Percentiles rank a stretch among this genome's conserved stretches.
These are phyloP conservation scores for Naganishia sp. DNA, from an alignment of 1,284 basidiomycete genomes.

Conservation along the genomic window DNA sequence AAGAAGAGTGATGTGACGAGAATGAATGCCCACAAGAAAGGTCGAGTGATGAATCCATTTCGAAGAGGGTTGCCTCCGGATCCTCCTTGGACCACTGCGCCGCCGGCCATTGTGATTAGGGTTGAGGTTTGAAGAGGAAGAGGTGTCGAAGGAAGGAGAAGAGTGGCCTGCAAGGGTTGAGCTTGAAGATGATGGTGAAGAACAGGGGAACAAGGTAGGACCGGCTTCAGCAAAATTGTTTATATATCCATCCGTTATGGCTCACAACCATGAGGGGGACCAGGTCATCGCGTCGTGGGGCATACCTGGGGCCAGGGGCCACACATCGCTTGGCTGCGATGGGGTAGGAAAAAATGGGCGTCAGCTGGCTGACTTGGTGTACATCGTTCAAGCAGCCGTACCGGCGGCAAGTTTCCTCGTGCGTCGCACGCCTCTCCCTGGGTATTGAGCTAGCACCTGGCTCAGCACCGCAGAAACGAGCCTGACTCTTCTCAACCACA, in stretches of 20 bases:
- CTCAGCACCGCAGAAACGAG: no score
- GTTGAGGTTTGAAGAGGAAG: constrained; percentile 15
- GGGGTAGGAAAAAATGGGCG: background rate
- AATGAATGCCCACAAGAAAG: constrained; percentile 60
- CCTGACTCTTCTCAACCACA: no score
- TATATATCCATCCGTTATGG: constrained; percentile 3
- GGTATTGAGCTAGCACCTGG: background rate
- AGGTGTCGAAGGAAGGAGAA: background rate
- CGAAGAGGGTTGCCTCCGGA: constrained; percentile 44
- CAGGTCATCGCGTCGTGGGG: constrained; percentile 12
- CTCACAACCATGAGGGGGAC: constrained; percentile 6
- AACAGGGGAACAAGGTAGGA: background rate
- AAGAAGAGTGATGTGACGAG: constrained; percentile 79
- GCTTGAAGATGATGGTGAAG: background rate
- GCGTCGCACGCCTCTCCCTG: background rate
- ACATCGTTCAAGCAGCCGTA: background rate
- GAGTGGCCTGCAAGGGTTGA: background rate
- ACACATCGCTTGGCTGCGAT: background rate
- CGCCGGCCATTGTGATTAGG: constrained; percentile 45
- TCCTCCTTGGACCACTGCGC: constrained; percentile 43
- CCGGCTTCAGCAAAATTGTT: background rate
- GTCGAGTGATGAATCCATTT: constrained; percentile 44
- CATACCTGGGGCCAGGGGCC: constrained; percentile 6
- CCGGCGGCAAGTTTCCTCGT: constrained; percentile 20
- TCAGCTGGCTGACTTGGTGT: constrained; percentile 6